Evolutionary conservation across 1,139 yeast species (phyloP).

Genomic region (Suhomyces terraborum): DNA sequence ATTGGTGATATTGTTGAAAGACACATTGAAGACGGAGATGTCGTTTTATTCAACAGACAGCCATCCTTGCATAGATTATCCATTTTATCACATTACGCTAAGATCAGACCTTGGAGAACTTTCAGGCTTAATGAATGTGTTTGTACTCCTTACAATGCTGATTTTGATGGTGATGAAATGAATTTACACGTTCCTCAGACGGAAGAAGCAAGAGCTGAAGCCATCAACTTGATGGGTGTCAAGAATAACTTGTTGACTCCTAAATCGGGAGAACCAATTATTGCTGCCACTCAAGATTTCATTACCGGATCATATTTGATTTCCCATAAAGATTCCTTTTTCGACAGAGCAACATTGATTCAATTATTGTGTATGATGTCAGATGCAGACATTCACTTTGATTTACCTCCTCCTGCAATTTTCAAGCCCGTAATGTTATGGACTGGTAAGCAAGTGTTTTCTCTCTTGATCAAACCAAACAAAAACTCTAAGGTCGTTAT

Average conservation of each 20-base stretch:
- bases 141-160: conserved; percentile 98
- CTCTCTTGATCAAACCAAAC: conserved; percentile 84
- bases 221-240: conserved; percentile 96
- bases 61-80: conserved; percentile 96
- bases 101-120: conserved; percentile 97
- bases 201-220: conserved; percentile 98
- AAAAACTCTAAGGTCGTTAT: conserved; percentile 73
- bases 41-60: conserved; percentile 94
- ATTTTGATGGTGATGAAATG: conserved; percentile 99
- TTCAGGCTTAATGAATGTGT: conserved; percentile 97
- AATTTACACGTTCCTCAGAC: conserved; percentile 98
- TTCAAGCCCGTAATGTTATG: conserved; percentile 85
- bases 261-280: conserved; percentile 97
- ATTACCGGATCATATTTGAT: conserved; percentile 94
- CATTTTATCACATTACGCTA: conserved; percentile 92
- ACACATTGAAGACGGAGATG: conserved; percentile 95
- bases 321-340: conserved; percentile 91
- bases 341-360: conserved; percentile 80
- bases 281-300: conserved; percentile 99
- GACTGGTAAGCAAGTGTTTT: conserved; percentile 97
- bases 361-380: conserved; percentile 94
- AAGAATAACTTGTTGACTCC: conserved; percentile 94
- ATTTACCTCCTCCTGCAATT: conserved; percentile 93
- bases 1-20: conserved; percentile 97
- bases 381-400: conserved; percentile 85